These are phyloP conservation scores for Zygosaccharomyces siamensis DNA, from an alignment of 805 yeast genomes.

Conservation along the genomic window DNA sequence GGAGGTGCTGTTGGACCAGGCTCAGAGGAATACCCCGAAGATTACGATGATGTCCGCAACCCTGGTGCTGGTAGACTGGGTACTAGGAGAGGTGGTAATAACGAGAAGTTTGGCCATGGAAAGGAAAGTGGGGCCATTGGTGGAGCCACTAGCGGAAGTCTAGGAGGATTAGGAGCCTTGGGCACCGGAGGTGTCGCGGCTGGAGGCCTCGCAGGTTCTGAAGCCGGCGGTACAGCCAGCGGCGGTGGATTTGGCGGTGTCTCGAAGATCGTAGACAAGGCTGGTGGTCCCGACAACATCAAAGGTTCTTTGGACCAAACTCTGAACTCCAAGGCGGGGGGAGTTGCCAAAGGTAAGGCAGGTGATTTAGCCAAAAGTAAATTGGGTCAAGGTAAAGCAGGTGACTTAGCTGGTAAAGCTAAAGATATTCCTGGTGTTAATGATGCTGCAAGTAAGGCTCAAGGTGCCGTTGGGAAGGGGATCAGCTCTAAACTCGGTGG, in stretches of 20 bases:
- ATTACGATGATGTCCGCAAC: not conserved
- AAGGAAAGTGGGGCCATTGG: not conserved
- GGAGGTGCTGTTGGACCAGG: conserved; percentile 2
- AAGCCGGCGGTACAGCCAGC: not conserved
- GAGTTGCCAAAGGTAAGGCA: not conserved
- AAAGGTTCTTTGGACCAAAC: not conserved
- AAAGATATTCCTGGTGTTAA: conserved; percentile 4
- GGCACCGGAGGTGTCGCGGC: not conserved
- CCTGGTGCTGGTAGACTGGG: not conserved
- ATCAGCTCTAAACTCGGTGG: not conserved
- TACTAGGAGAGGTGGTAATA: not conserved
- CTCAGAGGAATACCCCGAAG: conserved; percentile 1
- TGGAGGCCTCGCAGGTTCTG: not conserved
- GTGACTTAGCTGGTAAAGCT: not conserved
- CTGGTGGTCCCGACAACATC: not conserved
- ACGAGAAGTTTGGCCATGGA: too few species aligned
- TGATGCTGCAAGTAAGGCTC: not conserved
- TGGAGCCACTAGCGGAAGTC: not conserved
- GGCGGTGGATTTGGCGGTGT: not conserved
- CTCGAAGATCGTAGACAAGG: not conserved
- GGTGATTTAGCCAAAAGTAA: not conserved
- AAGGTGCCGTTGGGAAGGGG: not conserved
- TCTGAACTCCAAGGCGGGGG: not conserved
- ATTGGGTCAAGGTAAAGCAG: not conserved
- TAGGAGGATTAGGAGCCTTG: not conserved